Conservation (phyloP, 345 rosid genomes). For the Hypericum perforatum region DNA sequence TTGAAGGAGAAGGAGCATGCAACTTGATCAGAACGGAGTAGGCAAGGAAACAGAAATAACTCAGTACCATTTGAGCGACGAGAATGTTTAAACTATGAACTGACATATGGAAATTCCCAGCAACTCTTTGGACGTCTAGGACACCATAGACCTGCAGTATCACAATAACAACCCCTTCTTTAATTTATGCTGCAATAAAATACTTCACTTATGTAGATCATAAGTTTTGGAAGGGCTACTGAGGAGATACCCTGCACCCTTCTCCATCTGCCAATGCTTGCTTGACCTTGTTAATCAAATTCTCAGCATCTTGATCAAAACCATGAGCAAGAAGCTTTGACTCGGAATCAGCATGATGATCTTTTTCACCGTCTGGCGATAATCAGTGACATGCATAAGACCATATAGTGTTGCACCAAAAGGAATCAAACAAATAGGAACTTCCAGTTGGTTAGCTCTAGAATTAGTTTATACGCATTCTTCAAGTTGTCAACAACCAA, state of each 20-base stretch:
- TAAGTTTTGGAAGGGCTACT: conserved; percentile 3
- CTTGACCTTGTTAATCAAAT: conserved; percentile 82
- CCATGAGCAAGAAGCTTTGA: conserved; percentile 41
- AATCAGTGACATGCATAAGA: neutral
- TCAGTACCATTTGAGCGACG: conserved; percentile 76
- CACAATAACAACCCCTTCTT: conserved; percentile 1
- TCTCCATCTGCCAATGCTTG: conserved; percentile 75
- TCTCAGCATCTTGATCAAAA: conserved; percentile 74
- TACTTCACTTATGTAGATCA: neutral
- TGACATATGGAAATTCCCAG: conserved; percentile 97
- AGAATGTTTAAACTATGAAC: conserved; percentile 90
- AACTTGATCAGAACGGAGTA: too few species aligned
- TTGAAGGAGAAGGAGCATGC: too few species aligned
- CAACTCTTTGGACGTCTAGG: conserved; percentile 94
- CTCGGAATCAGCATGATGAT: conserved; percentile 47
- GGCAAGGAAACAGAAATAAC: neutral
- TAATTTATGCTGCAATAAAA: neutral
- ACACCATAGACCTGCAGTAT: conserved; percentile 75
- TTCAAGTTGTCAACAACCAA: too few species aligned
- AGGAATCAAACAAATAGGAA: too few species aligned
- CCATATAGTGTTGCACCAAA: neutral
- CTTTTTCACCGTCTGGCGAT: conserved; percentile 49
- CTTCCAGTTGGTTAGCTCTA: neutral
- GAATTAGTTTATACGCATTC: neutral
- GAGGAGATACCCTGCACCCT: conserved; percentile 81